A percentile compares a stretch with the other conserved stretches of the same genome.
Evolutionary conservation across 2,329 filamentous ascomycete species (phyloP).

Genomic region (Geoglossum cookeanum): DNA sequence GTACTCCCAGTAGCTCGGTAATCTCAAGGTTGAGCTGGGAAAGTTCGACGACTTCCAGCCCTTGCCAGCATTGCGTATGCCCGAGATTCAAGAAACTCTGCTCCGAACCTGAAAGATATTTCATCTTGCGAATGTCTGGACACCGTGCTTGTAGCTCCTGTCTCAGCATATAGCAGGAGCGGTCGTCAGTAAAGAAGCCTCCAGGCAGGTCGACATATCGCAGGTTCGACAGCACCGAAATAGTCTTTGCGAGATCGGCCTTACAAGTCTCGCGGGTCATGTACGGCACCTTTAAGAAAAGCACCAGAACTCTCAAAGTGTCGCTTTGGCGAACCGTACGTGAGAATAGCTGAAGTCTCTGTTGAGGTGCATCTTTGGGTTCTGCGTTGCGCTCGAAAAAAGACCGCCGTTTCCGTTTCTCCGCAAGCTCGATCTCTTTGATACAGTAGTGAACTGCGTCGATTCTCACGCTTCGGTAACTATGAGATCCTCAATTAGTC

Average conservation of each 20-base stretch:
- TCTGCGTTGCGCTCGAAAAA: slow-evolving; percentile 60
- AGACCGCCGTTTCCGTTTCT: slow-evolving; percentile 55
- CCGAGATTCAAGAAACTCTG: slow-evolving; percentile 53
- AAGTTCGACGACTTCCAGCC: slow-evolving; percentile 56
- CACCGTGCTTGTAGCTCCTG: slow-evolving; percentile 74
- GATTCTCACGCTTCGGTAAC: slow-evolving; percentile 78
- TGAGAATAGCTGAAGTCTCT: slow-evolving; percentile 59
- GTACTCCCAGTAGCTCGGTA: slow-evolving; percentile 46
- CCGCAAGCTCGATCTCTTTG: slow-evolving; percentile 62
- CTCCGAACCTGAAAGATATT: slow-evolving; percentile 61
- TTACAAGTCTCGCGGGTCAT: slow-evolving; percentile 85
- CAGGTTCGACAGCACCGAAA: slow-evolving; percentile 68
- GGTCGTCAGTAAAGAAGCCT: slow-evolving; percentile 68
- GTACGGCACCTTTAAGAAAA: slow-evolving; percentile 76
- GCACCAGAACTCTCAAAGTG: slow-evolving; percentile 47
- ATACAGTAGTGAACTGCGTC: slow-evolving; percentile 90
- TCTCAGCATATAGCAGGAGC: slow-evolving; percentile 52
- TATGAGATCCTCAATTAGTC: slow-evolving; percentile 19
- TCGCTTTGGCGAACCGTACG: slow-evolving; percentile 65
- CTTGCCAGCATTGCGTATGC: slow-evolving; percentile 44
- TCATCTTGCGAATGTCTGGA: slow-evolving; percentile 74
- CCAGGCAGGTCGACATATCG: slow-evolving; percentile 82
- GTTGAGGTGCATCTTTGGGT: slow-evolving; percentile 59
- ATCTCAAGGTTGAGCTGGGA: slow-evolving; percentile 50
- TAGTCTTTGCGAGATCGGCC: slow-evolving; percentile 64